phyloP scores from a whole-genome alignment of 345 rosid species.

The Gossypium australe region DNA sequence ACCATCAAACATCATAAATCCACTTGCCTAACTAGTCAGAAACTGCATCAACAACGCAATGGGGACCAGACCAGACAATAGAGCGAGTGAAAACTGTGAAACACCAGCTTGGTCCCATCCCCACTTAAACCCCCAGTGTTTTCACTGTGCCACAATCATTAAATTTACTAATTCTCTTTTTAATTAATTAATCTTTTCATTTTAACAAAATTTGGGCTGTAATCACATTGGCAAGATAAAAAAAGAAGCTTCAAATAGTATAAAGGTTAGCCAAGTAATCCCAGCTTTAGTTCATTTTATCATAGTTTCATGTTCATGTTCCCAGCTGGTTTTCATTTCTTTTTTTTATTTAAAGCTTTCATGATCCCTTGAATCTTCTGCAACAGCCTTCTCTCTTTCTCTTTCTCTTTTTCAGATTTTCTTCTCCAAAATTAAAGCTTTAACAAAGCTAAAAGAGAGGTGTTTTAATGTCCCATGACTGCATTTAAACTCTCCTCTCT shows the following conservation, averaged over 20 bases:
- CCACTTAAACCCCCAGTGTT: neutral
- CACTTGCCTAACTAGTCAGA: conserved; percentile 5
- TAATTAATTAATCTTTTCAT: neutral
- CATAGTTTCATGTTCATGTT: neutral
- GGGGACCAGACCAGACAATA: conserved; percentile 2
- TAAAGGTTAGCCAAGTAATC: conserved; percentile 3
- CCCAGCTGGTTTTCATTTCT: conserved; percentile 4
- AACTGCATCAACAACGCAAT: neutral
- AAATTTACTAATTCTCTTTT: neutral
- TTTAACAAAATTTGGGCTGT: neutral
- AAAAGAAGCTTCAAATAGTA: neutral
- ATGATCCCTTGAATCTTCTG: conserved; percentile 24
- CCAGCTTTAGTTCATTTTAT: neutral
- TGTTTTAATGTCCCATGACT: conserved; percentile 30
- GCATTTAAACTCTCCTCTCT: conserved; percentile 19
- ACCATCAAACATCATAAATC: neutral
- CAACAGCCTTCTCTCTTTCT: conserved; percentile 25
- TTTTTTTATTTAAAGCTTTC: neutral
- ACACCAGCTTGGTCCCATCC: conserved; percentile 2
- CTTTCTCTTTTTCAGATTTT: neutral
- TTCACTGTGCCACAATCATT: neutral
- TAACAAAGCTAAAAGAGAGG: conserved; percentile 27
- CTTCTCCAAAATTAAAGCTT: conserved; percentile 13
- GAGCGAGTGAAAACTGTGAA: neutral
- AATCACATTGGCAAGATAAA: neutral